Percentiles rank a stretch among this genome's conserved stretches.
phyloP scores from a whole-genome alignment of 208 protist species.

The Phytomonas sp. region DNA sequence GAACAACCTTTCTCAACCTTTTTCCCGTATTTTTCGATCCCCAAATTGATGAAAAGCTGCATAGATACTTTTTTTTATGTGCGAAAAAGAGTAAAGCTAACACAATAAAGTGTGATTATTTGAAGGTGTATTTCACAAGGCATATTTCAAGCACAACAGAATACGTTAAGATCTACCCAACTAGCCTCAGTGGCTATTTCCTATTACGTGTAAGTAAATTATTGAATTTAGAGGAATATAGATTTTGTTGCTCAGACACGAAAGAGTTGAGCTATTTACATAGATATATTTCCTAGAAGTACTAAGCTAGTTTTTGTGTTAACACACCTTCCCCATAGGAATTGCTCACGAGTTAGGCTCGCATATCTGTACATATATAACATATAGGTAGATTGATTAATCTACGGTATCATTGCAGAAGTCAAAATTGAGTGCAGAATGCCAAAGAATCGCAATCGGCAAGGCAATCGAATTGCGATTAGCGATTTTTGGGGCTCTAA shows the following conservation, averaged over 20 bases:
- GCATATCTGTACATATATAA: not conserved
- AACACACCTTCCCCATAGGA: not conserved
- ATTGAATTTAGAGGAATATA: not conserved
- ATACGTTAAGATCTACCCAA: not conserved
- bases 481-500: conserved; percentile 7
- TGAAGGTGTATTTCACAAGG: not conserved
- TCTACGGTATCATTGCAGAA: too few relatives aligned
- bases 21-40: not conserved
- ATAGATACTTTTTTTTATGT: not conserved
- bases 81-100: not conserved
- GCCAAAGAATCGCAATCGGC: conserved; percentile 1
- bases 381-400: not conserved
- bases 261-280: not conserved
- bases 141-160: not conserved
- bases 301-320: not conserved
- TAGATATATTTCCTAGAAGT: not conserved
- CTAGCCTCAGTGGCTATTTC: not conserved
- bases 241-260: not conserved
- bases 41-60: not conserved
- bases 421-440: not conserved
- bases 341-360: not conserved
- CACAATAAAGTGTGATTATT: conserved; percentile 1
- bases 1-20: not conserved
- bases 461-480: not conserved
- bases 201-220: not conserved